These are phyloP conservation scores for Fusarium sublunatum DNA, from an alignment of 2,329 filamentous ascomycete genomes.

Conservation along the genomic window DNA sequence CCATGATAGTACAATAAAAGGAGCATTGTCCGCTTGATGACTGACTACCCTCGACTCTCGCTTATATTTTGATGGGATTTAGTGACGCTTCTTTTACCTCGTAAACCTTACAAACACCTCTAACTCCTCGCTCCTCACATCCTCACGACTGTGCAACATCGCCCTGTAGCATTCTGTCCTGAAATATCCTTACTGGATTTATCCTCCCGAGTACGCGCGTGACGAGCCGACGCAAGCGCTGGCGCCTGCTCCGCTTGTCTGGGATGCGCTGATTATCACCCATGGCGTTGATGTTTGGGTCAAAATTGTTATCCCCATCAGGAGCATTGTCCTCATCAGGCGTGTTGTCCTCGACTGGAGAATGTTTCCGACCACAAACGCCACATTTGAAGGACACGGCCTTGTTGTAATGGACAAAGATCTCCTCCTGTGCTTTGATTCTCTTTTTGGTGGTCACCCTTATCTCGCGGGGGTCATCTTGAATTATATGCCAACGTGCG, in stretches of 20 bases:
- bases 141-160: too few relatives aligned
- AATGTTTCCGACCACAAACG: slow-evolving; percentile 17
- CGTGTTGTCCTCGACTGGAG: background rate
- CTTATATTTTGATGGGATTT: slow-evolving; percentile 22
- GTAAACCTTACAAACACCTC: background rate
- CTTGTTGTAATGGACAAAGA: slow-evolving; percentile 54
- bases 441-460: slow-evolving; percentile 21
- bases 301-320: too few relatives aligned
- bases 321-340: too few relatives aligned
- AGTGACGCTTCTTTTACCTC: slow-evolving; percentile 13
- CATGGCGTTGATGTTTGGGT: too few relatives aligned
- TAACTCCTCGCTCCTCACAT: too few relatives aligned
- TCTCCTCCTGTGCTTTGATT: slow-evolving; percentile 48
- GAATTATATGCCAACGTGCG: slow-evolving; percentile 21
- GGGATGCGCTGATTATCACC: too few relatives aligned
- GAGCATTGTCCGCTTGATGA: slow-evolving; percentile 53
- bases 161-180: too few relatives aligned
- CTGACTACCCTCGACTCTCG: slow-evolving; percentile 42
- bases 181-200: too few relatives aligned
- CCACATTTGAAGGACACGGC: slow-evolving; percentile 45
- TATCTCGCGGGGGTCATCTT: slow-evolving; percentile 28
- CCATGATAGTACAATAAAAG: slow-evolving; percentile 58
- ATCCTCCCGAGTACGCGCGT: too few relatives aligned
- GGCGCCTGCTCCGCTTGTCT: too few relatives aligned
- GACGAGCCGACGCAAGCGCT: too few relatives aligned